These are phyloP conservation scores for Zygnema cylindricum DNA, from an alignment of 139 green algal genomes.

Conservation along the genomic window DNA sequence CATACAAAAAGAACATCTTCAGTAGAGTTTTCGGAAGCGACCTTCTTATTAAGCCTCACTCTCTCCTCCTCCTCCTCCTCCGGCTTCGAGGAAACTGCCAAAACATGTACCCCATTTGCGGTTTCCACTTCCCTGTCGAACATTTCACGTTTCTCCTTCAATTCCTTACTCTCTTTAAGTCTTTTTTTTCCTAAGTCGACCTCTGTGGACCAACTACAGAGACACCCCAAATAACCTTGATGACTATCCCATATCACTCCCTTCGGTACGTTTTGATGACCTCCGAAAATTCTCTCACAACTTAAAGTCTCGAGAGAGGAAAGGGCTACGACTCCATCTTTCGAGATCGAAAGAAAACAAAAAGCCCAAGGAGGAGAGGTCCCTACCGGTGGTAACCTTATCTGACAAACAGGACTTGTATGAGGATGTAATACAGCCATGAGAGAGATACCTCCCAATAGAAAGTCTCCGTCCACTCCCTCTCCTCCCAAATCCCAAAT, in stretches of 20 bases:
- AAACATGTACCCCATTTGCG: too few species aligned
- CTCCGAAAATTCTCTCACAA: conserved; percentile 33
- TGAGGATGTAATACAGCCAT: conserved; percentile 44
- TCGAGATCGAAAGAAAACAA: conserved; percentile 31
- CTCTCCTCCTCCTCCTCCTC: background rate
- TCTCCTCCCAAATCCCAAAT: conserved; percentile 38
- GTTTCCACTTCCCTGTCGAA: too few species aligned
- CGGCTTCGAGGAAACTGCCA: too few species aligned
- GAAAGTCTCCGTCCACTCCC: background rate
- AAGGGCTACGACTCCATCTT: conserved; percentile 32
- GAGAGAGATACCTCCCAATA: background rate
- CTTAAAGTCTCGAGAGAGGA: conserved; percentile 37
- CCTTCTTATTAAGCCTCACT: background rate
- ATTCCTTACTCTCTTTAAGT: background rate
- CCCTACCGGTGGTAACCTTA: conserved; percentile 7
- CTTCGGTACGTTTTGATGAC: background rate
- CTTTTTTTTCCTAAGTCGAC: background rate
- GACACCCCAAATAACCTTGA: conserved; percentile 27
- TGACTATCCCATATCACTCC: conserved; percentile 35
- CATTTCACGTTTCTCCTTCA: background rate
- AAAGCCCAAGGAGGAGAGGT: conserved; percentile 27
- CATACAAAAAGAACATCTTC: conserved; percentile 17
- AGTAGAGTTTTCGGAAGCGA: background rate
- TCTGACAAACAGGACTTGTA: conserved; percentile 3
- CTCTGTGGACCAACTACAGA: background rate